Base-by-base conservation (phyloP, 139 green algal species). In the Yamagishiella unicocca region DNA sequence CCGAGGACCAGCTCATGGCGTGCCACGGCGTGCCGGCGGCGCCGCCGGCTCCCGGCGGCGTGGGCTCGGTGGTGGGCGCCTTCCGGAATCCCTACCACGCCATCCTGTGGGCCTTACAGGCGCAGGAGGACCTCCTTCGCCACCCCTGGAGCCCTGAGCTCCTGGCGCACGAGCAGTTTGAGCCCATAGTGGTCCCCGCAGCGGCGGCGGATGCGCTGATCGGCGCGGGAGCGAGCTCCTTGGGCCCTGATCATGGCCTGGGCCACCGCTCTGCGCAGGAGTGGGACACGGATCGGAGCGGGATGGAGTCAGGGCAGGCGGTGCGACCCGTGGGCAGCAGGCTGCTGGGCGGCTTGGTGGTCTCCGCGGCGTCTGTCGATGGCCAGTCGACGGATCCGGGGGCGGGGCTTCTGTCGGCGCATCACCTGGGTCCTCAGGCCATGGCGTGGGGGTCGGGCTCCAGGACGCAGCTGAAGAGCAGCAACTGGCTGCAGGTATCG, bases 161-260 rank as follows among this genome's bases (percentile, higher is more conserved):
- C 46, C 67, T 87, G 33, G 45, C 82, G 19, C 66, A 87, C 35
- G 82, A 87, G 67, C 82, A 87, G 54, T 87, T 79, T 31, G 82
- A 87, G 67, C 33, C 54, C 9, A 70, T 87, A 37, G 33, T 55
- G 12, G 24, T 77, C 14, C 80, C 64, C 2, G 61, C 12, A 2
- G 80, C 64, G 43, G 64, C 64, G 42, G 80, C 80, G 31, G 61
- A 77, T 4, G 67, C 35, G 12, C 68, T 87, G 6, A 58, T 55
- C 7, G 66, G 66, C 66, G 19, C 8, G 14, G 66, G 66, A 35
- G 33, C 66, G 9, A 19, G 9, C 7, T n/a, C n/a, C n/a, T n/a
- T n/a, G n/a, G n/a, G n/a, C n/a, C n/a, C n/a, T n/a, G n/a, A n/a
- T n/a, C n/a, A n/a, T n/a, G n/a, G n/a, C n/a, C n/a, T n/a, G n/a